Evolutionary conservation across 1,284 basidiomycete genomes (phyloP).

Genomic region (Rugosomyces carneus): DNA sequence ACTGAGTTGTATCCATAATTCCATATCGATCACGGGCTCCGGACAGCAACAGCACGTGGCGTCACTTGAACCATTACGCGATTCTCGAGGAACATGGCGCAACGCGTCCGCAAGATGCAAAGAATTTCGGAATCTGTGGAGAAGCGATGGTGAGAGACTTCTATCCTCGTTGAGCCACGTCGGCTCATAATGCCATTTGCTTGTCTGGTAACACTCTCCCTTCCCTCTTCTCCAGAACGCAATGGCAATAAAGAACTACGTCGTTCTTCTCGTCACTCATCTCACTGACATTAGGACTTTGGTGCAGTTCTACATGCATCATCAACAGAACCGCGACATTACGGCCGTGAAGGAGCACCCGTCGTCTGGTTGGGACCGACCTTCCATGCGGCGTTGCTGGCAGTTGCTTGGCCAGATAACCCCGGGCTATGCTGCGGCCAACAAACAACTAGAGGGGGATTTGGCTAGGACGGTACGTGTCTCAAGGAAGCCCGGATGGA

Average conservation of each 20-base stretch:
- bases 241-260: conserved; percentile 39
- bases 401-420: conserved; percentile 85
- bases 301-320: conserved; percentile 74
- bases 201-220: no score
- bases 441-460: conserved; percentile 96
- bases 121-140: no score
- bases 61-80: no score
- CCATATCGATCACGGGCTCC: no score
- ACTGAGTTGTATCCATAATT: no score
- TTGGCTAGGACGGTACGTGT: conserved; percentile 78
- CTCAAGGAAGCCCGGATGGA: no score
- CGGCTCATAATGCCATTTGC: no score
- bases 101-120: no score
- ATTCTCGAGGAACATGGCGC: no score
- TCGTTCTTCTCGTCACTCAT: conserved; percentile 64
- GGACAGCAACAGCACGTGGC: no score
- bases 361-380: conserved; percentile 78
- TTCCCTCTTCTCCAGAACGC: neutral
- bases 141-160: no score
- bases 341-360: conserved; percentile 62
- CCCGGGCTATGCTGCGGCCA: conserved; percentile 88
- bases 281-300: conserved; percentile 76
- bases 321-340: conserved; percentile 78
- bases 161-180: neutral
- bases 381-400: conserved; percentile 89